Base-by-base conservation (phyloP, 768 basidiomycete genomes). In the Clitopilus hobsonii region DNA sequence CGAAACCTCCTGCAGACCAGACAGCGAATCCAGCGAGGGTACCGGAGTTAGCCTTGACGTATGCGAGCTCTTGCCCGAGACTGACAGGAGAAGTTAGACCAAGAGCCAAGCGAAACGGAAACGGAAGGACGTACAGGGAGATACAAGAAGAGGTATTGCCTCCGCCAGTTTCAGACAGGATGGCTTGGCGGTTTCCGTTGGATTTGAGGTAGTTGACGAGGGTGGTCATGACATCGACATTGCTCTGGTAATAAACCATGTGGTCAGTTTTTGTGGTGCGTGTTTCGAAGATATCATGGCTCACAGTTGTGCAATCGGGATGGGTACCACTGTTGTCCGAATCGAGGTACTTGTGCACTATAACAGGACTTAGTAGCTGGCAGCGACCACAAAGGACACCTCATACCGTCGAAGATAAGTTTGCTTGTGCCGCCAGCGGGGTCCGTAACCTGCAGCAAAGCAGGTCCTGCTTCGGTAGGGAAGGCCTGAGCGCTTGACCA, bases 301-400 rank as follows among this genome's bases (percentile, higher is more conserved):
- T 53, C 52, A 63, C 67, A 54, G 70, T 70, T 23, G 58, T 60
- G 38, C 69, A 71, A 64, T 75, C 64, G 14, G 58, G 18, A 54
- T 74, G 66, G 6, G 69, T 77, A 57, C 62, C 77, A 54, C 74
- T 76, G 60, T 75, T 77, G 61, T 83, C 81, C 13, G 60, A 70
- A 63, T 85, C 84, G 51, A 82, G 76, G 67, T 85, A 85, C 64
- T 81, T 79, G 72, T 85, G 84, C 6, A 83, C 81, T 61, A 27
- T 6, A 6, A 47, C 20, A 6, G 14, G 38, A 3, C n/a, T 36
- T 27, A 45, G 26, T 4, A 45, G 6, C 6, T 11, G 49, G 30
- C 5, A 22, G 49, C 14, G 20, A 18, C n/a, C 7, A 14, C 41
- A 5, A n/a, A 8, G 38, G 18, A 26, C 26, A 41, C 20, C 2